Evolutionary conservation across 805 yeast species (phyloP).

Genomic region (Lipomyces orientalis): DNA sequence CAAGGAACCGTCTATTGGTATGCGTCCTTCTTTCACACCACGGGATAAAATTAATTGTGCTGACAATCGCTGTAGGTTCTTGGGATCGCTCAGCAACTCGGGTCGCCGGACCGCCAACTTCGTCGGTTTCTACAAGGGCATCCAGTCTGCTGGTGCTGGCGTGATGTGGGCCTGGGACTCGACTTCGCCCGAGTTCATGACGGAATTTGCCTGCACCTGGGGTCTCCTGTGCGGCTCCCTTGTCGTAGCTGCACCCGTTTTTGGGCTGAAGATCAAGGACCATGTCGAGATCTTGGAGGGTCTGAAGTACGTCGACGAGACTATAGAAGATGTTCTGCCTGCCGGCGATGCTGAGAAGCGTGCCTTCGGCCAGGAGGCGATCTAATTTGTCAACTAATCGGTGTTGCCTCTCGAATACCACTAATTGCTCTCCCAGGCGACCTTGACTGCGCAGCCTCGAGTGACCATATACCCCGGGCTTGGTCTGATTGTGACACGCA

Average conservation of each 20-base stretch:
- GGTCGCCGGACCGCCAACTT: background rate
- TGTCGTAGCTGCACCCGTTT: background rate
- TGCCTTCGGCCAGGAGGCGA: too few relatives aligned
- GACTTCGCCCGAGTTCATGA: background rate
- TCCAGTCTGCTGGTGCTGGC: background rate
- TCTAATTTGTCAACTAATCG: too few relatives aligned
- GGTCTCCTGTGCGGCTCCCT: background rate
- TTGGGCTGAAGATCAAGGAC: background rate
- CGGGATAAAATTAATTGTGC: background rate
- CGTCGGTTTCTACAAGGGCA: background rate
- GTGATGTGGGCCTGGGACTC: background rate
- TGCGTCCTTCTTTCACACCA: background rate
- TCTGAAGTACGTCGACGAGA: background rate
- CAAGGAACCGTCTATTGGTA: background rate
- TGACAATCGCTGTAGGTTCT: background rate
- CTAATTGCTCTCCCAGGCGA: too few relatives aligned
- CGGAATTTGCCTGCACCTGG: background rate
- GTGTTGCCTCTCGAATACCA: too few relatives aligned
- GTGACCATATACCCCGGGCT: too few relatives aligned
- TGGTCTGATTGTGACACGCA: too few relatives aligned
- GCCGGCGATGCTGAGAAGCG: too few relatives aligned
- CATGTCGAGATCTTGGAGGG: background rate
- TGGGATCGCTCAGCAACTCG: background rate
- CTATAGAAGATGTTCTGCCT: background rate
- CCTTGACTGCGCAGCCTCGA: too few relatives aligned